Percentiles rank a stretch among this genome's conserved stretches.
Evolutionary conservation across 2,329 filamentous ascomycete genomes (phyloP).

Genomic region (Monilinia vaccinii-corymbosi): DNA sequence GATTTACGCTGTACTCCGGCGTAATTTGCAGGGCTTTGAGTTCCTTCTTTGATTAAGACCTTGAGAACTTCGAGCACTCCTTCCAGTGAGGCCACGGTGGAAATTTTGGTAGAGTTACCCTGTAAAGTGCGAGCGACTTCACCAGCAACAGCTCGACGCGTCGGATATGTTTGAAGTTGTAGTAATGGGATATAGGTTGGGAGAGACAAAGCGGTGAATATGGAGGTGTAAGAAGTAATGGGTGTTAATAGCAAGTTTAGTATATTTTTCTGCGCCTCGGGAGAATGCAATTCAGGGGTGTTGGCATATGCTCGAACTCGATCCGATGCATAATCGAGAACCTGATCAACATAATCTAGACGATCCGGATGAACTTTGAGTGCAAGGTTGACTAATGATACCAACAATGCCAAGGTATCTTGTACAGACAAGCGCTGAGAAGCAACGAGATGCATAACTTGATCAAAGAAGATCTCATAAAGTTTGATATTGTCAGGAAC

Average conservation of each 20-base stretch:
- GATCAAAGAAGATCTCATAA: slow-evolving; percentile 95
- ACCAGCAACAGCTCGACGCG: slow-evolving; percentile 79
- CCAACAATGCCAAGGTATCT: slow-evolving; percentile 85
- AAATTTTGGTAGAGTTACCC: slow-evolving; percentile 70
- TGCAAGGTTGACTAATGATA: slow-evolving; percentile 88
- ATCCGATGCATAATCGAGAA: slow-evolving; percentile 76
- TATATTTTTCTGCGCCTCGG: slow-evolving; percentile 78
- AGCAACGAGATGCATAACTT: slow-evolving; percentile 88
- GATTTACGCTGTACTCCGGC: slow-evolving; percentile 67
- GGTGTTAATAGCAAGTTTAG: slow-evolving; percentile 85
- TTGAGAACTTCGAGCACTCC: slow-evolving; percentile 82
- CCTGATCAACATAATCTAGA: slow-evolving; percentile 91
- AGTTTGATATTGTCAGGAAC: slow-evolving; percentile 75
- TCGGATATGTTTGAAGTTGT: slow-evolving; percentile 87
- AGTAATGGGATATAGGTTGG: slow-evolving; percentile 87
- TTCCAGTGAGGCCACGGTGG: slow-evolving; percentile 70
- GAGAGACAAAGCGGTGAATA: slow-evolving; percentile 91
- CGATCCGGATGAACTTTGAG: slow-evolving; percentile 91
- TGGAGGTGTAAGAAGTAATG: slow-evolving; percentile 78
- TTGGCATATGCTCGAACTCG: slow-evolving; percentile 87
- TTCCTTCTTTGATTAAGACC: slow-evolving; percentile 88
- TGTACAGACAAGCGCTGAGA: slow-evolving; percentile 86
- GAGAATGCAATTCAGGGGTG: slow-evolving; percentile 88
- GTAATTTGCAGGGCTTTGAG: slow-evolving; percentile 75
- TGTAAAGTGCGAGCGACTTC: slow-evolving; percentile 80